Evolutionary conservation across 768 basidiomycete species (phyloP).

Genomic region (Tulasnella sp.): DNA sequence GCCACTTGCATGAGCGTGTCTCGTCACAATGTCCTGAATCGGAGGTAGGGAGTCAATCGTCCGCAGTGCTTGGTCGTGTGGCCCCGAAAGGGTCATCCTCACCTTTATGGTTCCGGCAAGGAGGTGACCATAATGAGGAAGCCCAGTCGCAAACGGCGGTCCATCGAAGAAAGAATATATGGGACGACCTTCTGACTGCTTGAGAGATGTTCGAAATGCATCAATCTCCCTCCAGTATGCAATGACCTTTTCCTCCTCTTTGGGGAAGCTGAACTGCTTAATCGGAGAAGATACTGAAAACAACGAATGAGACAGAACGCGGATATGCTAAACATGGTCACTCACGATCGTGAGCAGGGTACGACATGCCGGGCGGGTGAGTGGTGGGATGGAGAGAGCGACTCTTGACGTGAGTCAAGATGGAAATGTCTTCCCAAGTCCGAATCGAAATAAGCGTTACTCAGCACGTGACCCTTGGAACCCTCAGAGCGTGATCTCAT

Average conservation of each 20-base stretch:
- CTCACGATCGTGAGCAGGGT: conserved; percentile 73
- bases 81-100: conserved; percentile 40
- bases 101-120: conserved; percentile 94
- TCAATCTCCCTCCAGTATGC: conserved; percentile 95
- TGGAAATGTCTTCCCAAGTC: neutral
- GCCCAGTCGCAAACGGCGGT: conserved; percentile 94
- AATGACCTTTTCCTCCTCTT: conserved; percentile 89
- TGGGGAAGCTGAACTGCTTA: conserved; percentile 72
- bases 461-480: neutral
- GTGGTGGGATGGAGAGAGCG: conserved; percentile 4
- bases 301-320: neutral
- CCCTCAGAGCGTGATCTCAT: no score
- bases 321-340: conserved; percentile 32
- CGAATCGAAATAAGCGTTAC: conserved; percentile 10
- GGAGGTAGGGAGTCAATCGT: neutral
- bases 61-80: neutral
- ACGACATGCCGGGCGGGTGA: conserved; percentile 53
- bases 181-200: conserved; percentile 87
- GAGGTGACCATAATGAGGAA: conserved; percentile 95
- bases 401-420: conserved; percentile 10
- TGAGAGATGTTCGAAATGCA: conserved; percentile 93
- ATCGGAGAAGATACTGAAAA: conserved; percentile 60
- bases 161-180: conserved; percentile 97
- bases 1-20: conserved; percentile 92
- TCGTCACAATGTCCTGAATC: conserved; percentile 92